A percentile compares a stretch with the other conserved stretches of the same genome.
phyloP scores from a whole-genome alignment of 2,329 filamentous ascomycete genomes.

The Ophidiomyces ophidiicola region DNA sequence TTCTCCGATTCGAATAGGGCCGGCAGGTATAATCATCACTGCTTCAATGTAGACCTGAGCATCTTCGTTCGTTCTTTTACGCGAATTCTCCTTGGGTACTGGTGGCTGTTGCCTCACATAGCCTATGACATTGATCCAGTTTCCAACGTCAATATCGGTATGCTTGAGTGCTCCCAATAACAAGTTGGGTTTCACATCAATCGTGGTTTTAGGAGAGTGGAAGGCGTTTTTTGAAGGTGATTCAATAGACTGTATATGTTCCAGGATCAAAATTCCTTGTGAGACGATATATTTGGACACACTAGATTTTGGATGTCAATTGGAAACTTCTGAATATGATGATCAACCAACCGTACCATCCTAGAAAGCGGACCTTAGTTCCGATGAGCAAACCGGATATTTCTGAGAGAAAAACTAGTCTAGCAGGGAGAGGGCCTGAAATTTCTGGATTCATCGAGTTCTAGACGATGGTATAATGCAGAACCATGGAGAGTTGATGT shows the following conservation, averaged over 20 bases:
- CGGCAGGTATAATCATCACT: conserved; percentile 64
- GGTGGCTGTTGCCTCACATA: conserved; percentile 45
- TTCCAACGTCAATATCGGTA: conserved; percentile 56
- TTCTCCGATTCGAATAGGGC: conserved; percentile 54
- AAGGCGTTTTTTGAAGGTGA: conserved; percentile 1
- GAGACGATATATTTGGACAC: conserved; percentile 46
- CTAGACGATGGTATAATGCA: no score
- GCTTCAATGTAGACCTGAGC: conserved; percentile 51
- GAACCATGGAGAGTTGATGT: no score
- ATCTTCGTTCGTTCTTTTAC: background rate
- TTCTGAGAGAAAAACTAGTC: conserved; percentile 52
- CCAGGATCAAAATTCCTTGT: conserved; percentile 52
- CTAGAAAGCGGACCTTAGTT: conserved; percentile 82
- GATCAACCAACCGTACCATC: conserved; percentile 53
- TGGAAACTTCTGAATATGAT: conserved; percentile 2
- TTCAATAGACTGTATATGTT: conserved; percentile 52
- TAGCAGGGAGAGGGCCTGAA: conserved; percentile 51
- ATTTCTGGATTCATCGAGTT: conserved; percentile 22
- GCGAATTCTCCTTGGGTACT: background rate
- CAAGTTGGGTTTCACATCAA: conserved; percentile 60
- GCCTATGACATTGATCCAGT: conserved; percentile 82
- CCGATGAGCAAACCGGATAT: conserved; percentile 42
- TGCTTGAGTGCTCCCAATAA: conserved; percentile 53
- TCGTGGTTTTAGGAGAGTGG: conserved; percentile 15
- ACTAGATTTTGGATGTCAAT: conserved; percentile 28